Conservation (phyloP, 108 stramenopile genomes). For the Stephanodiscus triporus region DNA sequence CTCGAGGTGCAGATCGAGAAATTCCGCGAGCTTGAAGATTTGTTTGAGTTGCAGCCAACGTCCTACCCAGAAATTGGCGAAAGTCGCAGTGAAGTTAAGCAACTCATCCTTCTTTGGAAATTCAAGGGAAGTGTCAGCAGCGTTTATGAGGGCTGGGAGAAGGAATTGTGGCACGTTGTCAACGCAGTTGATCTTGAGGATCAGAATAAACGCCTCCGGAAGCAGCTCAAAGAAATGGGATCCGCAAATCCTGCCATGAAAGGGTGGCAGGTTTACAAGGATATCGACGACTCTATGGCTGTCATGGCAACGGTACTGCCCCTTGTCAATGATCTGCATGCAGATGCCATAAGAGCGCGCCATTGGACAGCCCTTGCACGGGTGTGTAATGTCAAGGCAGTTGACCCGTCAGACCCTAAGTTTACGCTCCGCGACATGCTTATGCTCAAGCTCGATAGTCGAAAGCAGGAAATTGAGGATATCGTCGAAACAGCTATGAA, state of each 20-base stretch:
- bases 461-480: slow-evolving; percentile 80
- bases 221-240: slow-evolving; percentile 77
- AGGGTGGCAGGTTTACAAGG: slow-evolving; percentile 83
- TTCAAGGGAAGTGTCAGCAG: slow-evolving; percentile 67
- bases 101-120: slow-evolving; percentile 81
- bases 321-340: slow-evolving; percentile 81
- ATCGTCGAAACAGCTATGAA: slow-evolving; percentile 90
- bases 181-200: slow-evolving; percentile 83
- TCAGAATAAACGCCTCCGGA: slow-evolving; percentile 79
- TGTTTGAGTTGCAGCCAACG: slow-evolving; percentile 84
- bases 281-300: slow-evolving; percentile 83
- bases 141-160: slow-evolving; percentile 69
- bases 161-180: slow-evolving; percentile 64
- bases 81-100: slow-evolving; percentile 73
- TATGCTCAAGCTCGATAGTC: slow-evolving; percentile 71
- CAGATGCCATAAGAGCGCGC: slow-evolving; percentile 75
- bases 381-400: slow-evolving; percentile 73
- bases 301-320: slow-evolving; percentile 85
- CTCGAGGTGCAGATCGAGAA: slow-evolving; percentile 57
- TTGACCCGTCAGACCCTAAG: slow-evolving; percentile 64
- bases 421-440: slow-evolving; percentile 80
- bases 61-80: slow-evolving; percentile 81
- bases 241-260: slow-evolving; percentile 67
- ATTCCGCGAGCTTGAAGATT: slow-evolving; percentile 84
- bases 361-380: slow-evolving; percentile 85